phyloP scores from a whole-genome alignment of 306 rosid species.

The Casuarina cunninghamiana region DNA sequence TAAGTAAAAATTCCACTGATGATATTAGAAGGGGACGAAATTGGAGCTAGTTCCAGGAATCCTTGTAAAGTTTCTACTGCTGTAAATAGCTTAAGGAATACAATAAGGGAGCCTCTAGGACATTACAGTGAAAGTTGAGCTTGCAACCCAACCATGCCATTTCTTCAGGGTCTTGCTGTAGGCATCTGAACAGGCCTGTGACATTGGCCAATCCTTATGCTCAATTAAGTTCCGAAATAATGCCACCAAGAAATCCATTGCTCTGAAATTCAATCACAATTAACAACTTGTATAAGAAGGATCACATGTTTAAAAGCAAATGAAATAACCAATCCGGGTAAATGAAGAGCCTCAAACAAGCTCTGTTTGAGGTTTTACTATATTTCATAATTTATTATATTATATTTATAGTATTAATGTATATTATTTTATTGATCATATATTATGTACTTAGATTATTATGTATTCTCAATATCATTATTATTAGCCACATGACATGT shows the following conservation, averaged over 20 bases:
- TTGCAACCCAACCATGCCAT: constrained; percentile 99
- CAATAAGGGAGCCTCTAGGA: constrained; percentile 25
- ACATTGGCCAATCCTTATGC: constrained; percentile 88
- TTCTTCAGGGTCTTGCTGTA: constrained; percentile 86
- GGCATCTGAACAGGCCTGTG: constrained; percentile 89
- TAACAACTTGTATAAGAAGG: constrained; percentile 17
- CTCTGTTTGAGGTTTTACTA: neutral
- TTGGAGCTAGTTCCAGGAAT: neutral
- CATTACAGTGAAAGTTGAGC: constrained; percentile 90
- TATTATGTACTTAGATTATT: too few relatives aligned
- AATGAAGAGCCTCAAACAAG: constrained; percentile 14
- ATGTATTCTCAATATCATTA: too few relatives aligned
- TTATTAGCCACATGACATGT: too few relatives aligned
- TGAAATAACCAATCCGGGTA: constrained; percentile 2
- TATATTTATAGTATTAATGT: too few relatives aligned
- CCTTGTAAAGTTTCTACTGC: constrained; percentile 5
- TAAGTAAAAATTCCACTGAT: constrained; percentile 4
- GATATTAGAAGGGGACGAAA: constrained; percentile 15
- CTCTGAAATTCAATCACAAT: constrained; percentile 54
- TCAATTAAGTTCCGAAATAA: constrained; percentile 79
- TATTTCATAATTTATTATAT: too few relatives aligned
- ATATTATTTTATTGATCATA: too few relatives aligned
- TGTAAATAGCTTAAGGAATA: constrained; percentile 26
- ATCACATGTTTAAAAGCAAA: constrained; percentile 13
- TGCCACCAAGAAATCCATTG: constrained; percentile 94